These are phyloP conservation scores for Teunomyces atbi DNA, from an alignment of 805 yeast genomes.

Conservation along the genomic window DNA sequence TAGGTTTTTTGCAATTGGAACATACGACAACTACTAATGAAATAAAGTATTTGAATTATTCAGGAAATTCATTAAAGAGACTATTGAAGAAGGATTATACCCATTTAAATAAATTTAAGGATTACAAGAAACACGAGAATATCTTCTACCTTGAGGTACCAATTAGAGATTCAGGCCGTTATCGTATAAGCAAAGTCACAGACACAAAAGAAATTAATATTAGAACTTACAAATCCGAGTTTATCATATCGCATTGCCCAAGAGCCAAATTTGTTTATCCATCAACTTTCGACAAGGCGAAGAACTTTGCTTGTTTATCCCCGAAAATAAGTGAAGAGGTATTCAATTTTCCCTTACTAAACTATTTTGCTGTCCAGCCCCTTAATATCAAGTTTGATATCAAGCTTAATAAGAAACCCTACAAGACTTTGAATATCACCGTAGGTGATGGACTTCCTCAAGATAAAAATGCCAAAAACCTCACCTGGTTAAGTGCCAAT, in stretches of 20 bases:
- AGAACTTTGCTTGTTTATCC: slow-evolving; percentile 55
- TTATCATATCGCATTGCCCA: slow-evolving; percentile 78
- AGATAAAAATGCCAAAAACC: slow-evolving; percentile 33
- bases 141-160: slow-evolving; percentile 67
- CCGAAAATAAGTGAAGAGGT: slow-evolving; percentile 42
- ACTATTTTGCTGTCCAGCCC: slow-evolving; percentile 78
- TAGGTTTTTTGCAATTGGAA: slow-evolving; percentile 65
- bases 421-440: slow-evolving; percentile 23
- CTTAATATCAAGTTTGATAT: slow-evolving; percentile 25
- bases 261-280: slow-evolving; percentile 52
- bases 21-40: slow-evolving; percentile 55
- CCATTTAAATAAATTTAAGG: slow-evolving; percentile 25
- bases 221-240: slow-evolving; percentile 57
- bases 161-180: slow-evolving; percentile 69
- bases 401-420: slow-evolving; percentile 22
- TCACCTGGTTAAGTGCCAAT: slow-evolving; percentile 19
- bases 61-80: slow-evolving; percentile 53
- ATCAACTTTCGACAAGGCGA: slow-evolving; percentile 15
- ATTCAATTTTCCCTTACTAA: slow-evolving; percentile 44
- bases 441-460: slow-evolving; percentile 10
- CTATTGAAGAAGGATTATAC: slow-evolving; percentile 29
- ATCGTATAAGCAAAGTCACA: slow-evolving; percentile 62
- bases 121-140: slow-evolving; percentile 29
- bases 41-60: slow-evolving; percentile 49
- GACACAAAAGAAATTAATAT: slow-evolving; percentile 64